Percentiles rank a stretch among this genome's conserved stretches.
Evolutionary conservation across 2,329 filamentous ascomycete species (phyloP).

Genomic region (Ampelomyces quisqualis): DNA sequence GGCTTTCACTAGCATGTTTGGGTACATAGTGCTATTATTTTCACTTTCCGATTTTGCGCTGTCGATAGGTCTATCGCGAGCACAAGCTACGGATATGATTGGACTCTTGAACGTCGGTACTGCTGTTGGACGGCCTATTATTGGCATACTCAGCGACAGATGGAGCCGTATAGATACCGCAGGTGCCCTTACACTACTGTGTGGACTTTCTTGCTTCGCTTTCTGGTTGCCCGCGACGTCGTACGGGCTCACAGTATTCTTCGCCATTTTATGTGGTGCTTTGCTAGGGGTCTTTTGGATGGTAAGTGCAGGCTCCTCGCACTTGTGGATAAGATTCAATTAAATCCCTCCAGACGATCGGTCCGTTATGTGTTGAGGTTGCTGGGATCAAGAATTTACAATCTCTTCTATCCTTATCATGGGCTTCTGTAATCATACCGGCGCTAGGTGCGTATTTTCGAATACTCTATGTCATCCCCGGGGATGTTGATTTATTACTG

Average conservation of each 20-base stretch:
- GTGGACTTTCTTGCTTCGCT: conserved; percentile 44
- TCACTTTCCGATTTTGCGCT: conserved; percentile 51
- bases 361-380: conserved; percentile 46
- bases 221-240: conserved; percentile 51
- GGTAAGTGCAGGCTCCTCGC: conserved; percentile 21
- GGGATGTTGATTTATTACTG: background rate
- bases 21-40: conserved; percentile 52
- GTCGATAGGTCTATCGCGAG: conserved; percentile 45
- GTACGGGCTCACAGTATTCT: conserved; percentile 49
- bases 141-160: conserved; percentile 50
- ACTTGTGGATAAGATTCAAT: too few relatives aligned
- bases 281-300: conserved; percentile 54
- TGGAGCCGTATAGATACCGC: conserved; percentile 49
- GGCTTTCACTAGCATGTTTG: conserved; percentile 51
- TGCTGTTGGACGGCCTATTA: conserved; percentile 49
- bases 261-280: conserved; percentile 48
- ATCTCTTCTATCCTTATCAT: conserved; percentile 45
- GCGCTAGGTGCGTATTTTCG: conserved; percentile 33
- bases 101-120: conserved; percentile 53
- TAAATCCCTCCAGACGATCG: conserved; percentile 22
- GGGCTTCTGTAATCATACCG: conserved; percentile 43
- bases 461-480: background rate
- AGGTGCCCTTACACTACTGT: conserved; percentile 42
- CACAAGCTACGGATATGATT: conserved; percentile 46
- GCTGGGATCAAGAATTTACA: conserved; percentile 46